Percentiles rank a stretch among this genome's conserved stretches.
Evolutionary conservation across 1,139 yeast genomes (phyloP).

Genomic region (Pichia sp.): DNA sequence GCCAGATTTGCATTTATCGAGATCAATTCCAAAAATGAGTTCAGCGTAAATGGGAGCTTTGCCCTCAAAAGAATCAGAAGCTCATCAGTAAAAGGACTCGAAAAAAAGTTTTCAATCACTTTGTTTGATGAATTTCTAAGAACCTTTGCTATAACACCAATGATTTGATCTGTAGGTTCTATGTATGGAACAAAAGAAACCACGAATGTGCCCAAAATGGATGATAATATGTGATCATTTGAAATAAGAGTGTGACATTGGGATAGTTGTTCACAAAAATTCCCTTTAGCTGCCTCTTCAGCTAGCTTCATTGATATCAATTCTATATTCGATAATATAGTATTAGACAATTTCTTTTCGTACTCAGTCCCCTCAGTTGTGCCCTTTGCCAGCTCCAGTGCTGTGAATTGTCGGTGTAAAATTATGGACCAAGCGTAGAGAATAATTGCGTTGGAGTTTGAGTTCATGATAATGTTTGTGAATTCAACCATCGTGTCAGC

Average conservation of each 20-base stretch:
- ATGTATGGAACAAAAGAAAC: conserved; percentile 58
- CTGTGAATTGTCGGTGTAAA: conserved; percentile 46
- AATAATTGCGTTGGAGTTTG: conserved; percentile 39
- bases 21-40: conserved; percentile 56
- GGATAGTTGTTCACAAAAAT: conserved; percentile 41
- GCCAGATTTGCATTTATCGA: conserved; percentile 64
- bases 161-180: conserved; percentile 47
- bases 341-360: conserved; percentile 18
- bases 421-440: conserved; percentile 69
- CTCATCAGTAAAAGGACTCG: conserved; percentile 45
- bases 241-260: conserved; percentile 38
- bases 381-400: conserved; percentile 36
- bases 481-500: conserved; percentile 31
- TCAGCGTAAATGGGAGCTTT: conserved; percentile 64
- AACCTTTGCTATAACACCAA: conserved; percentile 45
- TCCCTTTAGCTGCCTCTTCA: conserved; percentile 36
- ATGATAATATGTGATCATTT: conserved; percentile 48
- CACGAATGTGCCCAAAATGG: conserved; percentile 53
- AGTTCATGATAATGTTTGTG: conserved; percentile 31
- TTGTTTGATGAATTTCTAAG: conserved; percentile 48
- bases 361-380: conserved; percentile 14
- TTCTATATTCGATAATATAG: conserved; percentile 18
- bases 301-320: conserved; percentile 33
- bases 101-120: conserved; percentile 52
- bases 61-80: conserved; percentile 58